phyloP scores from a whole-genome alignment of 2,329 filamentous ascomycete species.

The Cordyceps tenuipes region DNA sequence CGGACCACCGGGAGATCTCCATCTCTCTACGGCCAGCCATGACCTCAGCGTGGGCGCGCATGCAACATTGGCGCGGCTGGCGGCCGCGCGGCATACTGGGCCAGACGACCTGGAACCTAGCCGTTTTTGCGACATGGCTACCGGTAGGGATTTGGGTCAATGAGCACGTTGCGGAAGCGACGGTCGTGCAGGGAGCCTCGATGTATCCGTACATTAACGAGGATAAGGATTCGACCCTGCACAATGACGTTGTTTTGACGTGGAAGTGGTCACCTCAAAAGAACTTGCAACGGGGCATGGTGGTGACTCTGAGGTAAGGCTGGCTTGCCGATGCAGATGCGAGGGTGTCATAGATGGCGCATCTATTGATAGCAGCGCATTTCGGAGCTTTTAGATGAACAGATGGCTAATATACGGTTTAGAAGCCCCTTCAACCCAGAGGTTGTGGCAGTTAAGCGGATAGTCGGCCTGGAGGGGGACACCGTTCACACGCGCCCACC shows the following conservation, averaged over 20 bases:
- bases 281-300: slow-evolving; percentile 59
- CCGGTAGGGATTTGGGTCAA: slow-evolving; percentile 56
- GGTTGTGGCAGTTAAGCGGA: slow-evolving; percentile 66
- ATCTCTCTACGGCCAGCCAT: slow-evolving; percentile 18
- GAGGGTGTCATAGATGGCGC: neutral
- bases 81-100: slow-evolving; percentile 17
- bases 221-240: slow-evolving; percentile 48
- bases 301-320: slow-evolving; percentile 60
- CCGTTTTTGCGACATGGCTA: slow-evolving; percentile 52
- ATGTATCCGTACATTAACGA: slow-evolving; percentile 75
- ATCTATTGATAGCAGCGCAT: neutral
- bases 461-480: slow-evolving; percentile 76
- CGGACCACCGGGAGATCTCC: neutral
- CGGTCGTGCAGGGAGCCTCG: slow-evolving; percentile 51
- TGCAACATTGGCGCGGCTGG: slow-evolving; percentile 16
- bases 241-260: slow-evolving; percentile 48
- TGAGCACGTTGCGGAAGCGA: slow-evolving; percentile 50
- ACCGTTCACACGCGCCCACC: slow-evolving; percentile 57
- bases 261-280: slow-evolving; percentile 51
- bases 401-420: slow-evolving; percentile 1
- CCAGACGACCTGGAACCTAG: slow-evolving; percentile 36
- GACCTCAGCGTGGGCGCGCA: slow-evolving; percentile 31
- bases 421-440: slow-evolving; percentile 67
- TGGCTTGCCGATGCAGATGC: neutral
- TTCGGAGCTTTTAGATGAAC: slow-evolving; percentile 3